These are phyloP conservation scores for Zygoascus hellenicus DNA, from an alignment of 1,139 yeast species.

Conservation along the genomic window DNA sequence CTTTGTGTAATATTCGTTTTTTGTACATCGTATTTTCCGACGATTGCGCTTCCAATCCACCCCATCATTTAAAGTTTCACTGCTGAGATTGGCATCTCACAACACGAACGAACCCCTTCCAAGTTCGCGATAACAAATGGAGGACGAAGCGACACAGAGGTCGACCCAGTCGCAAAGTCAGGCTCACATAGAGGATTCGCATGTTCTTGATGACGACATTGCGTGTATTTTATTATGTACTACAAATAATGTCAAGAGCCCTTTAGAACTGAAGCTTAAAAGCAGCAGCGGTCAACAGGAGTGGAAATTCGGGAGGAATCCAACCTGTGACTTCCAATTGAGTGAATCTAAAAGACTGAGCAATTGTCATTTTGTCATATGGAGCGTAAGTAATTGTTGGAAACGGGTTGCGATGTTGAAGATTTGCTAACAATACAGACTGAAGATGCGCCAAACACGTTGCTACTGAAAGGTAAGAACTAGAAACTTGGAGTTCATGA, in stretches of 20 bases:
- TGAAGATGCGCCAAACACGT: conserved; percentile 14
- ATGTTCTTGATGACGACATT: conserved; percentile 10
- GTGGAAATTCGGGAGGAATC: conserved; percentile 79
- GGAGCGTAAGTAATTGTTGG: conserved; percentile 10
- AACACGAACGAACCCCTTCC: too few species aligned
- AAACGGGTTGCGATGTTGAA: background rate
- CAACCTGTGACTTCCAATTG: conserved; percentile 55
- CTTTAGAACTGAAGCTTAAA: conserved; percentile 11
- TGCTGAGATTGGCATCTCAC: too few species aligned
- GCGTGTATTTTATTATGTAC: conserved; percentile 16
- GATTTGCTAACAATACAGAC: conserved; percentile 2
- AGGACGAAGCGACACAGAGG: conserved; percentile 19
- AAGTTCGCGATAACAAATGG: conserved; percentile 2
- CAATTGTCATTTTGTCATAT: conserved; percentile 61
- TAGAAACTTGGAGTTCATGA: background rate
- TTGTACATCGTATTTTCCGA: too few species aligned
- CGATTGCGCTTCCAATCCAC: too few species aligned
- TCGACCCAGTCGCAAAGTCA: conserved; percentile 15
- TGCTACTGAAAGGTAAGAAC: conserved; percentile 15
- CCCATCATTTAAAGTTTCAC: too few species aligned
- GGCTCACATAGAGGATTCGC: background rate
- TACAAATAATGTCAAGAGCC: conserved; percentile 11
- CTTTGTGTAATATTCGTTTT: too few species aligned
- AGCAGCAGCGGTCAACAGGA: conserved; percentile 13
- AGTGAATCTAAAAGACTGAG: conserved; percentile 66